Base-by-base conservation (phyloP, 371 early-diverging fungal species). In the Lichtheimia hyalospora region DNA sequence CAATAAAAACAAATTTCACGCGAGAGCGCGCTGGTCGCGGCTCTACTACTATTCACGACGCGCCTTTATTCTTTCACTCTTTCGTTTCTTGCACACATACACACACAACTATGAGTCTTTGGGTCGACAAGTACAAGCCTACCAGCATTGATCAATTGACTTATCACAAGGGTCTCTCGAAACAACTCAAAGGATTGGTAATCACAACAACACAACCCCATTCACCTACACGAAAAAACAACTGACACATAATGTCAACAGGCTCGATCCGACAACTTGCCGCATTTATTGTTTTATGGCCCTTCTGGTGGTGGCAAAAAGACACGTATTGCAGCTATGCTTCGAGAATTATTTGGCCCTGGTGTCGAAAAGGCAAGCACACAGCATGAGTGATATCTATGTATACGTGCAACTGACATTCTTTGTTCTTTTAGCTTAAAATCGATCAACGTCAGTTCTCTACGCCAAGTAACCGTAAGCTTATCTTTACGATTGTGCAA, bases 81-180 rank as follows among this genome's bases (percentile, higher is more conserved):
- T 46, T 10, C 46, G 2, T 7, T 21, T 18, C 46, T 2, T 46
- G 3, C 46, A 16, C 27, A 23, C 27, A 28, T 25, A 55, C 13
- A 55, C n/a, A 20, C 16, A 25, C 34, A 25, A 70, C n/a, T n/a
- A 89, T 88, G 89, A 87, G 90, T 67, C 84, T 99, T 43, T 99
- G 98, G 97, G 92, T 94, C 42, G 99, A 99, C 81, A 97, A 97
- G 75, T 90, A 99, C 74, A 83, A 93, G 49, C 99, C 99, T 34
- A 82, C 75, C 50, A 69, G 83, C 25, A 87, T 99, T 54, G 92
- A 93, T 63, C 84, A 91, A 64, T 85, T 99, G 59, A 85, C 87
- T 67, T 93, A 89, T 71, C 96, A 97, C 70, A 54, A 70, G 13
- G 87, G 87, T 27, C 73, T 97, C 27, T 86, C 92, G 6, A 66